Conservation (phyloP, 129 eudicot species). For the Centaurea solstitialis region DNA sequence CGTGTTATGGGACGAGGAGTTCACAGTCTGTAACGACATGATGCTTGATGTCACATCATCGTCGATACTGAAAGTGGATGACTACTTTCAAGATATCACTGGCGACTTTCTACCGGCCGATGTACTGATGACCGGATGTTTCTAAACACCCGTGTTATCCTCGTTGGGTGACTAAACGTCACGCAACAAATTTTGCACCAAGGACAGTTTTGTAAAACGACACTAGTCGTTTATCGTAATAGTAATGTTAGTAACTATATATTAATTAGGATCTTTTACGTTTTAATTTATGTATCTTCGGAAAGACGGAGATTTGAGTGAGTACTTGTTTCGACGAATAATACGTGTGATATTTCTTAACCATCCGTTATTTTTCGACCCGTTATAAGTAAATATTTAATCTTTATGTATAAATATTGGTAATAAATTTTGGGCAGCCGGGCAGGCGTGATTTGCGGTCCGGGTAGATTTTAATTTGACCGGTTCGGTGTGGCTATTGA, state of each 20-base stretch:
- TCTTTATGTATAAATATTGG: background rate
- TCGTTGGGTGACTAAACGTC: slow-evolving; percentile 27
- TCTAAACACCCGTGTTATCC: background rate
- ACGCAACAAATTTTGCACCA: slow-evolving; percentile 45
- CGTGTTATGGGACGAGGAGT: slow-evolving; percentile 16
- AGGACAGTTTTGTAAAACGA: slow-evolving; percentile 30
- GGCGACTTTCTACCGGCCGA: slow-evolving; percentile 47
- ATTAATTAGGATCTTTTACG: background rate
- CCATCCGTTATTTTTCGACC: background rate
- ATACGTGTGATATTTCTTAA: slow-evolving; percentile 14
- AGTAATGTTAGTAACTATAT: slow-evolving; percentile 17
- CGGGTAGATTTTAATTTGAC: slow-evolving; percentile 27
- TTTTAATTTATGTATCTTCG: slow-evolving; percentile 24
- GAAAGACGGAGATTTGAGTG: slow-evolving; percentile 31
- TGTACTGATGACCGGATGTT: slow-evolving; percentile 38
- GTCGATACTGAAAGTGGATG: slow-evolving; percentile 42
- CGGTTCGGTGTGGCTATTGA: slow-evolving; percentile 26
- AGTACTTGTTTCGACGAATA: slow-evolving; percentile 28
- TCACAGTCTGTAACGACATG: slow-evolving; percentile 31
- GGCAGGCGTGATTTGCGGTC: slow-evolving; percentile 45
- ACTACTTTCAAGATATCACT: slow-evolving; percentile 51
- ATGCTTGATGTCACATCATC: slow-evolving; percentile 36
- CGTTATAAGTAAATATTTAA: background rate
- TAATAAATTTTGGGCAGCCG: background rate
- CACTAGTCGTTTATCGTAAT: slow-evolving; percentile 7